These are phyloP conservation scores for Fusarium sp. DNA, from an alignment of 2,329 filamentous ascomycete genomes.

Conservation along the genomic window DNA sequence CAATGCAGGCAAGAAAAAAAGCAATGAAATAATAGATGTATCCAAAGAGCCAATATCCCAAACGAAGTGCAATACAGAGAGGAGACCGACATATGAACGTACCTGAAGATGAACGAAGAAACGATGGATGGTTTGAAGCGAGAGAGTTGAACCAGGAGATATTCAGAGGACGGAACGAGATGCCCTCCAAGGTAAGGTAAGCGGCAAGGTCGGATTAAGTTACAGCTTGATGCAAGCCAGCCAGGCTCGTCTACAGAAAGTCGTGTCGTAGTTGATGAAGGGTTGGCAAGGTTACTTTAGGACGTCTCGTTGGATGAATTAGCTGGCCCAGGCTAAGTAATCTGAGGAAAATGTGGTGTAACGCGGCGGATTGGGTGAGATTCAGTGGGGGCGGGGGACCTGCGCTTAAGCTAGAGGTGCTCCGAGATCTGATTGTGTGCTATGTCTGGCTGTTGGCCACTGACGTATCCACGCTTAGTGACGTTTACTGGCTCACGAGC, in stretches of 20 bases:
- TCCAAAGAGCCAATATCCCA: background rate
- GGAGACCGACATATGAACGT: constrained; percentile 16
- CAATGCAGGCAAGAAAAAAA: background rate
- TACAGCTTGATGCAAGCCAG: constrained; percentile 12
- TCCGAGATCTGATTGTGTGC: constrained; percentile 11
- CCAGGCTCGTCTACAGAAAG: constrained; percentile 18
- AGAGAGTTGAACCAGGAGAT: background rate
- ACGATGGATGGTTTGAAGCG: constrained; percentile 1
- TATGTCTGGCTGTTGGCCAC: constrained; percentile 30
- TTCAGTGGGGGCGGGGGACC: constrained; percentile 33
- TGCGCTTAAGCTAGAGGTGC: constrained; percentile 25
- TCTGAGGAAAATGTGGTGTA: background rate
- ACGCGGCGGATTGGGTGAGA: constrained; percentile 18
- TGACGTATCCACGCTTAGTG: constrained; percentile 30
- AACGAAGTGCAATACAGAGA: constrained; percentile 2
- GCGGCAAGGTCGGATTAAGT: constrained; percentile 13
- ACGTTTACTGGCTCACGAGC: constrained; percentile 29
- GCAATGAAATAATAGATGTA: background rate
- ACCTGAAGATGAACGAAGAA: constrained; percentile 20
- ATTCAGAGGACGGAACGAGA: background rate
- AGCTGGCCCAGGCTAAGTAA: constrained; percentile 1
- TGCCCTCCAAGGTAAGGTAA: background rate
- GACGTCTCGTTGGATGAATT: constrained; percentile 23
- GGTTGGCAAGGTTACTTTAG: constrained; percentile 22
- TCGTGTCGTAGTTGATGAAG: constrained; percentile 39